Evolutionary conservation across 257 asterid genomes (phyloP).

Genomic region (Gentiana macrophylla): DNA sequence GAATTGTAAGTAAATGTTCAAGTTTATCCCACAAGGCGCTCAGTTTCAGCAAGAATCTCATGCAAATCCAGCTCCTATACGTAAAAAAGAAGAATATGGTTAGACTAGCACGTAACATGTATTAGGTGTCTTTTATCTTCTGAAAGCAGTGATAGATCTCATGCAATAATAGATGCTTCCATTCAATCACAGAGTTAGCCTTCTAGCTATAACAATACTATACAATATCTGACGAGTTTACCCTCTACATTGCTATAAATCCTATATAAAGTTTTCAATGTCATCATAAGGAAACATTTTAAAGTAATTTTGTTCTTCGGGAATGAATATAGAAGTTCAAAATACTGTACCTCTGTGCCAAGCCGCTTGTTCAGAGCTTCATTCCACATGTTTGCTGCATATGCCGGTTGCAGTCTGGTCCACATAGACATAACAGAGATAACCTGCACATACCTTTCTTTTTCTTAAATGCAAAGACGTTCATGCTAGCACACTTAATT

Average conservation of each 20-base stretch:
- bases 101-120: no score
- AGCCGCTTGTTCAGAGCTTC: constrained; percentile 99
- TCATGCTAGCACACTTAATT: constrained; percentile 5
- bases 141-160: no score
- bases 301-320: not conserved
- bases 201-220: no score
- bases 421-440: constrained; percentile 99
- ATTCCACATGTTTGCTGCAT: constrained; percentile 99
- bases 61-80: constrained; percentile 68
- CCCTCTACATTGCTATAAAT: no score
- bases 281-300: not conserved
- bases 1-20: constrained; percentile 82
- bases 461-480: constrained; percentile 13
- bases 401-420: constrained; percentile 97
- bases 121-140: no score
- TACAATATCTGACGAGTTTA: no score
- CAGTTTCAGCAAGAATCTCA: constrained; percentile 82
- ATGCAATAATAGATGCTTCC: no score
- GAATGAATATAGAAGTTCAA: constrained; percentile 1
- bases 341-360: constrained; percentile 69
- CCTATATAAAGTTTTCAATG: no score
- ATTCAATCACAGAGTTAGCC: no score
- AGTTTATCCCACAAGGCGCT: constrained; percentile 77
- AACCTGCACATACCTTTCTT: constrained; percentile 42
- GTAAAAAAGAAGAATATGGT: constrained; percentile 5